phyloP scores from a whole-genome alignment of 2,329 filamentous ascomycete species.

The Aspergillus brasiliensis region DNA sequence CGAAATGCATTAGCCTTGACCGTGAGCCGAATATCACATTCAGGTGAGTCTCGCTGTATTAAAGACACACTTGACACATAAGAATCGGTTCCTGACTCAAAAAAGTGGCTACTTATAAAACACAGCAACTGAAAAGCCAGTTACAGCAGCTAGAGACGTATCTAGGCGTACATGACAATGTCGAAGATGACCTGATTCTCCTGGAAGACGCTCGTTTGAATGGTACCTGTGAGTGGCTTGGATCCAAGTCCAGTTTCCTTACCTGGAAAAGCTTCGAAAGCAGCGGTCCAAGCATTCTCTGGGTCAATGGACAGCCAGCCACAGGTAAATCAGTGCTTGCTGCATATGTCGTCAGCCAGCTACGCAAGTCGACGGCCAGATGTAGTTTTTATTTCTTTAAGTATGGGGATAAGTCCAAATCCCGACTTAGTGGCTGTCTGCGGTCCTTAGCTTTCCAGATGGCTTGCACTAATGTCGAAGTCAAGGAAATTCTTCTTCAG shows the following conservation, averaged over 20 bases:
- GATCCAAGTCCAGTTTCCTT: conserved; percentile 5
- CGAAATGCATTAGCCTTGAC: conserved; percentile 20
- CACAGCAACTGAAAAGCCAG: neutral
- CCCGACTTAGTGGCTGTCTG: conserved; percentile 27
- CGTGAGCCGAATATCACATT: neutral
- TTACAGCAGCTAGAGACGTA: neutral
- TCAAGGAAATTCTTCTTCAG: neutral
- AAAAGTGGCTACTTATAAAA: neutral
- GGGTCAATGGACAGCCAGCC: conserved; percentile 36
- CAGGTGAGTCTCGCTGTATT: neutral
- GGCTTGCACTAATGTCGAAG: conserved; percentile 16
- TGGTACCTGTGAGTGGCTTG: conserved; percentile 10
- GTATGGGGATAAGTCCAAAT: conserved; percentile 30
- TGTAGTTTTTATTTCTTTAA: conserved; percentile 43
- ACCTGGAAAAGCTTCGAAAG: conserved; percentile 10
- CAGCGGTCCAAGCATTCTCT: conserved; percentile 17
- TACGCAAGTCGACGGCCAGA: conserved; percentile 13
- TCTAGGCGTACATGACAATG: neutral
- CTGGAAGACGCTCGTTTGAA: neutral
- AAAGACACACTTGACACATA: neutral
- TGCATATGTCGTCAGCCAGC: conserved; percentile 28
- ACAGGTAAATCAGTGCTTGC: conserved; percentile 38
- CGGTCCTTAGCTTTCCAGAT: conserved; percentile 40
- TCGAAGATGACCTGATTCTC: conserved; percentile 7
- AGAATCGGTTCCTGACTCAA: neutral